Evolutionary conservation across 768 basidiomycete species (phyloP).

Genomic region (Dictyophora rubrovolvata): DNA sequence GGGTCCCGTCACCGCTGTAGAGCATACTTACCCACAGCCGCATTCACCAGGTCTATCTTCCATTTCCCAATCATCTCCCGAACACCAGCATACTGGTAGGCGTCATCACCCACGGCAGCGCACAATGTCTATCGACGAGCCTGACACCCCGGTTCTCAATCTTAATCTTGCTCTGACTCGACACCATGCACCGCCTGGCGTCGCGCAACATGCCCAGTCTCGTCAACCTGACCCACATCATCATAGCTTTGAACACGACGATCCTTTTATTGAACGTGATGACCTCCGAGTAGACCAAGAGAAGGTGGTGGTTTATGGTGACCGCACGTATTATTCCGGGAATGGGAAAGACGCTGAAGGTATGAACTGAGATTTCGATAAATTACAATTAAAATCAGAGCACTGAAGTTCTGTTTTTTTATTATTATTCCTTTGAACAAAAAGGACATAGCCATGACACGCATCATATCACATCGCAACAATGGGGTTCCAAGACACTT

Average conservation of each 20-base stretch:
- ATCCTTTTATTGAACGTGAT: slow-evolving; percentile 5
- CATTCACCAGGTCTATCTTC: slow-evolving; percentile 4
- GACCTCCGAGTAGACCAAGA: not conserved
- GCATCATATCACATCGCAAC: not conserved
- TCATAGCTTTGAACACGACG: not conserved
- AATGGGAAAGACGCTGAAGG: not conserved
- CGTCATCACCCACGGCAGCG: not conserved
- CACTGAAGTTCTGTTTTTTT: not conserved
- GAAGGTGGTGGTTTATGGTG: not conserved
- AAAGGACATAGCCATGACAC: no score
- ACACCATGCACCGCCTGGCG: not conserved
- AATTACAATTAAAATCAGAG: not conserved
- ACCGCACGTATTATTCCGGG: not conserved
- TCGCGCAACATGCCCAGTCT: not conserved
- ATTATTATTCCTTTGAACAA: no score
- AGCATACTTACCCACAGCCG: not conserved
- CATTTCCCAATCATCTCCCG: slow-evolving; percentile 4
- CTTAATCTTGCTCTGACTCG: not conserved
- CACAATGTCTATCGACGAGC: not conserved
- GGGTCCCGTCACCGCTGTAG: not conserved
- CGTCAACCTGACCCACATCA: not conserved
- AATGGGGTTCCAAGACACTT: not conserved
- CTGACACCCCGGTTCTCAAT: not conserved
- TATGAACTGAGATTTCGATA: not conserved
- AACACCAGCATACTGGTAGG: not conserved